phyloP scores from a whole-genome alignment of 352 stramenopile species.

The Pythium sp. region DNA sequence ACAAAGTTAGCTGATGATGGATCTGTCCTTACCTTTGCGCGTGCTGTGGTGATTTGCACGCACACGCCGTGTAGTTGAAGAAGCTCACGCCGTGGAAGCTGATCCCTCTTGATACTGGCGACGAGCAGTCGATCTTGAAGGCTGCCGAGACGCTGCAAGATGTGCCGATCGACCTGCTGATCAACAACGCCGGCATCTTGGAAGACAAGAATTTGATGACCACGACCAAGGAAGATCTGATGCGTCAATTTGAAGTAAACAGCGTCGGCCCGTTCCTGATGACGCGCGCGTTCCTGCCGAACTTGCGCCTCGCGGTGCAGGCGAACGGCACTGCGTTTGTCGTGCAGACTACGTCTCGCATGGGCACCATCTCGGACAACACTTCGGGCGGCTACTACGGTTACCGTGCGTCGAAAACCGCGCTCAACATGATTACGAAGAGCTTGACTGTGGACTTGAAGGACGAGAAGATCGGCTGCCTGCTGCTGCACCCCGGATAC shows the following conservation, averaged over 20 bases:
- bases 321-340: slow-evolving; percentile 40
- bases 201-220: slow-evolving; percentile 24
- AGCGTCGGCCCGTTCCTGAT: slow-evolving; percentile 61
- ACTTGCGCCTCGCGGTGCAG: slow-evolving; percentile 39
- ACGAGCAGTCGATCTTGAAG: slow-evolving; percentile 49
- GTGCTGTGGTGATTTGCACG: not conserved
- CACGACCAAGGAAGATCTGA: slow-evolving; percentile 50
- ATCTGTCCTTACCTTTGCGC: not conserved
- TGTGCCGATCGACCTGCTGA: slow-evolving; percentile 56
- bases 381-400: slow-evolving; percentile 57
- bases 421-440: slow-evolving; percentile 77
- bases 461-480: slow-evolving; percentile 47
- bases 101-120: slow-evolving; percentile 43
- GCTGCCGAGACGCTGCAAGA: slow-evolving; percentile 37
- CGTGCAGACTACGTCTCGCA: slow-evolving; percentile 53
- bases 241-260: slow-evolving; percentile 78
- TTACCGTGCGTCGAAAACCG: slow-evolving; percentile 79
- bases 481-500: slow-evolving; percentile 64
- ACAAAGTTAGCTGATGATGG: not conserved
- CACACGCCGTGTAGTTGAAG: slow-evolving; percentile 22
- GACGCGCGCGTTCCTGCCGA: slow-evolving; percentile 55
- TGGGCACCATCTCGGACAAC: slow-evolving; percentile 65
- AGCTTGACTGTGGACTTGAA: slow-evolving; percentile 51
- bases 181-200: slow-evolving; percentile 70
- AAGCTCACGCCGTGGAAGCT: slow-evolving; percentile 43